Evolutionary conservation across 2,329 filamentous ascomycete species (phyloP).

Genomic region (Apiospora rasikravindrae): DNA sequence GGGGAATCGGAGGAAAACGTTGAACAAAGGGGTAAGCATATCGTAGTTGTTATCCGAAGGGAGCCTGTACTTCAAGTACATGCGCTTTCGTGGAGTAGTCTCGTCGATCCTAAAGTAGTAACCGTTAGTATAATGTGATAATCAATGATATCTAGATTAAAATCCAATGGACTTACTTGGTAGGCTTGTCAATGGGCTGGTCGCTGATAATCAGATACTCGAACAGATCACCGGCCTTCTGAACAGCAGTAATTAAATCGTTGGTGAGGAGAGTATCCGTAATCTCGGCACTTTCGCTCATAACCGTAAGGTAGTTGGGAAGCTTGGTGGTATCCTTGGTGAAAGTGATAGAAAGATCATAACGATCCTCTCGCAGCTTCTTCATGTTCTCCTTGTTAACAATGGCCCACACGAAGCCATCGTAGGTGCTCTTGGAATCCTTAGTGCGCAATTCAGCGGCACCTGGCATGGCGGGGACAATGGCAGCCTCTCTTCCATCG

Average conservation of each 20-base stretch:
- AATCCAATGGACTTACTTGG: slow-evolving; percentile 63
- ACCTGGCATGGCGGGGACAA: slow-evolving; percentile 70
- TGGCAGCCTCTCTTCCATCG: slow-evolving; percentile 85
- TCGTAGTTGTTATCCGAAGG: slow-evolving; percentile 68
- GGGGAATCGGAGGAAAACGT: slow-evolving; percentile 81
- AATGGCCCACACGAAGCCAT: slow-evolving; percentile 92
- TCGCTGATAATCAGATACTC: slow-evolving; percentile 91
- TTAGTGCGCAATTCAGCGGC: slow-evolving; percentile 60
- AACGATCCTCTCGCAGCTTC: slow-evolving; percentile 86
- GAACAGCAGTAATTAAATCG: slow-evolving; percentile 82
- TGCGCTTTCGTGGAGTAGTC: slow-evolving; percentile 81
- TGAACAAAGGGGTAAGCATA: slow-evolving; percentile 74
- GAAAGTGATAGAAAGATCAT: slow-evolving; percentile 89
- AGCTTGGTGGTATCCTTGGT: slow-evolving; percentile 94
- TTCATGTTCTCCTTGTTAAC: slow-evolving; percentile 97
- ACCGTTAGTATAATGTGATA: slow-evolving; percentile 17
- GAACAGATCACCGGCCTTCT: slow-evolving; percentile 77
- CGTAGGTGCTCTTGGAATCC: slow-evolving; percentile 73
- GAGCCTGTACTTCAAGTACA: slow-evolving; percentile 78
- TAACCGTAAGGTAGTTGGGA: slow-evolving; percentile 87
- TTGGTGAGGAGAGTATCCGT: slow-evolving; percentile 85
- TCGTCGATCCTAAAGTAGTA: slow-evolving; percentile 72
- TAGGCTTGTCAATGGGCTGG: slow-evolving; percentile 85
- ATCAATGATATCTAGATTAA: not conserved
- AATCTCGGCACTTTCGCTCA: slow-evolving; percentile 96